Evolutionary conservation across 2,329 filamentous ascomycete genomes (phyloP).

Genomic region (Hypoxylon sp.): DNA sequence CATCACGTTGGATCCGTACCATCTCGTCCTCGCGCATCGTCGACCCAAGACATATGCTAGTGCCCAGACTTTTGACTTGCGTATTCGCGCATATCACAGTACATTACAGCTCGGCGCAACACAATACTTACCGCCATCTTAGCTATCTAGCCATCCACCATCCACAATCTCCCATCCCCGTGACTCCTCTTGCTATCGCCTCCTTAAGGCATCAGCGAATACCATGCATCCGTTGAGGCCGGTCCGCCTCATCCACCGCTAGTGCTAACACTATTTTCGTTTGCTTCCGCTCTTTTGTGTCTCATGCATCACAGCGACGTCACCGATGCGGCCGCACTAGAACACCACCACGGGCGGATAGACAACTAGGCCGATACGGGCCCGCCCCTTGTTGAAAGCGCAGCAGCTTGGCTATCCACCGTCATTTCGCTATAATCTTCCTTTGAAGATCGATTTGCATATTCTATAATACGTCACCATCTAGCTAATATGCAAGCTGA

Average conservation of each 20-base stretch:
- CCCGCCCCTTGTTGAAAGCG: slow-evolving; percentile 21
- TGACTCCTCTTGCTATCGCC: slow-evolving; percentile 35
- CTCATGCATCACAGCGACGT: slow-evolving; percentile 39
- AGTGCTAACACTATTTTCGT: slow-evolving; percentile 18
- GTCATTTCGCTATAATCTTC: slow-evolving; percentile 8
- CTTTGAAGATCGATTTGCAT: background rate
- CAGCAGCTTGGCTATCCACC: slow-evolving; percentile 3
- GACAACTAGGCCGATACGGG: slow-evolving; percentile 22
- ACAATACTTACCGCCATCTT: slow-evolving; percentile 46
- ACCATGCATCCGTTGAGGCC: slow-evolving; percentile 14
- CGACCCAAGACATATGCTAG: slow-evolving; percentile 34
- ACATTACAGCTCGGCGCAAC: slow-evolving; percentile 43
- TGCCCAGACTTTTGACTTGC: slow-evolving; percentile 31
- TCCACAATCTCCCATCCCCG: slow-evolving; percentile 28
- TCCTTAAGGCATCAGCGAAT: slow-evolving; percentile 29
- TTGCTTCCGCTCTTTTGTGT: slow-evolving; percentile 39
- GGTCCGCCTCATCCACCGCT: slow-evolving; percentile 34
- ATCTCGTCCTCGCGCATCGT: slow-evolving; percentile 22
- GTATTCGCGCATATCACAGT: slow-evolving; percentile 36
- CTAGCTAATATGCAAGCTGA: slow-evolving; percentile 2
- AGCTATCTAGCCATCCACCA: slow-evolving; percentile 37
- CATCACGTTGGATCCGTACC: slow-evolving; percentile 23
- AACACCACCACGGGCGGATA: slow-evolving; percentile 19
- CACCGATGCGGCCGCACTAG: slow-evolving; percentile 11
- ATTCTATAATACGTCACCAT: slow-evolving; percentile 9